Evolutionary conservation across 768 basidiomycete genomes (phyloP).

Genomic region (Gloeopeniophorella convolvens): DNA sequence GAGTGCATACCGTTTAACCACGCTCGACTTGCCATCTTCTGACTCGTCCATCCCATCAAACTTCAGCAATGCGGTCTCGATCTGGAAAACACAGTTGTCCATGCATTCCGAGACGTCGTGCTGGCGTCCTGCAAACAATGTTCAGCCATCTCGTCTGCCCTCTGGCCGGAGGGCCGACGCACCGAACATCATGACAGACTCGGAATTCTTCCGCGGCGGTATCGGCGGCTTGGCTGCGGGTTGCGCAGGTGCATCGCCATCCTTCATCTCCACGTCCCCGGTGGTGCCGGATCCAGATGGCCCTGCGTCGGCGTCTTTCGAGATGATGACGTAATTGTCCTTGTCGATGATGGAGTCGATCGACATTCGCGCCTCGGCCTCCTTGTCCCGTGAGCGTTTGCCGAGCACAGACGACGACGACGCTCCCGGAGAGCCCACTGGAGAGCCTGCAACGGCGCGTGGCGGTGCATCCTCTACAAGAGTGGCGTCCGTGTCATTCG

Average conservation of each 20-base stretch:
- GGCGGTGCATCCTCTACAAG: constrained; percentile 65
- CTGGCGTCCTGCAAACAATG: constrained; percentile 61
- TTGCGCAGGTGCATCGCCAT: constrained; percentile 18
- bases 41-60: constrained; percentile 47
- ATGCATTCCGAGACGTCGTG: constrained; percentile 99
- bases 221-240: constrained; percentile 43
- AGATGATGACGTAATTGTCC: constrained; percentile 38
- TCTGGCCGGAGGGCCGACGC: constrained; percentile 21
- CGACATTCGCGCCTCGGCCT: constrained; percentile 40
- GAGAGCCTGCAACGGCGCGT: constrained; percentile 28
- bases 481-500: constrained; percentile 84
- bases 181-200: constrained; percentile 92
- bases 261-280: constrained; percentile 29
- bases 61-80: constrained; percentile 84
- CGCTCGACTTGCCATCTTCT: constrained; percentile 57
- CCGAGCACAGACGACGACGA: constrained; percentile 45
- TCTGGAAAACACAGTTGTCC: constrained; percentile 99
- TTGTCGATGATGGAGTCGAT: constrained; percentile 45
- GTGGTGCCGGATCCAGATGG: constrained; percentile 3
- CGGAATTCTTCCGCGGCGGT: constrained; percentile 45
- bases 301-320: constrained; percentile 28
- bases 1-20: constrained; percentile 73
- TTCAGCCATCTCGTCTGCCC: neutral
- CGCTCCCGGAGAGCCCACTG: constrained; percentile 22
- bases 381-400: constrained; percentile 50